phyloP scores from a whole-genome alignment of 1,284 basidiomycete species.

The Athelia psychrophila region DNA sequence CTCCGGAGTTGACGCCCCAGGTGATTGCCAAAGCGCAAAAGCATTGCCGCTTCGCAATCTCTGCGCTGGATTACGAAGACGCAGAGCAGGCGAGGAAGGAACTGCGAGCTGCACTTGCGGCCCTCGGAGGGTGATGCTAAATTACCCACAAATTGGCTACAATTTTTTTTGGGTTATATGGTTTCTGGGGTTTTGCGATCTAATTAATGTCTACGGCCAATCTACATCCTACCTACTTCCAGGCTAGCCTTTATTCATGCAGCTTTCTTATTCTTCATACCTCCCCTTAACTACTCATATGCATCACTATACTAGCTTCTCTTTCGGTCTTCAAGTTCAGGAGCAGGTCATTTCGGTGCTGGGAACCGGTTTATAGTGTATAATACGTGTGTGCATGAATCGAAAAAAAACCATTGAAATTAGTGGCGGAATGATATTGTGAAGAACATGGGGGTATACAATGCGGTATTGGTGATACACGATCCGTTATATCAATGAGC shows the following conservation, averaged over 20 bases:
- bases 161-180: not conserved
- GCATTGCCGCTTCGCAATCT: slow-evolving; percentile 89
- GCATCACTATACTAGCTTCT: not conserved
- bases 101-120: slow-evolving; percentile 67
- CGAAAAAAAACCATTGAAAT: too few relatives aligned
- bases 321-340: too few relatives aligned
- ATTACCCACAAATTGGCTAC: too few relatives aligned
- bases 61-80: slow-evolving; percentile 91
- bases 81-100: slow-evolving; percentile 79
- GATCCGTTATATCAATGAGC: too few relatives aligned
- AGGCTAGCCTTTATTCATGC: not conserved
- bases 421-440: too few relatives aligned
- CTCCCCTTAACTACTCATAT: not conserved
- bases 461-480: too few relatives aligned
- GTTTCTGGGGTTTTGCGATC: not conserved
- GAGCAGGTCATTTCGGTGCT: too few relatives aligned
- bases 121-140: slow-evolving; percentile 52
- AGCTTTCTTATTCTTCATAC: not conserved
- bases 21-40: slow-evolving; percentile 78
- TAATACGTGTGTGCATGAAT: too few relatives aligned
- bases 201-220: not conserved
- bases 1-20: slow-evolving; percentile 56
- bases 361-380: too few relatives aligned
- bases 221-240: not conserved
- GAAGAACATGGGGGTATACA: too few relatives aligned